Evolutionary conservation across 495 filamentous ascomycete genomes (phyloP), one percentile per base, ranked within the genome.

Genomic region (Penicillium subrubescens): DNA sequence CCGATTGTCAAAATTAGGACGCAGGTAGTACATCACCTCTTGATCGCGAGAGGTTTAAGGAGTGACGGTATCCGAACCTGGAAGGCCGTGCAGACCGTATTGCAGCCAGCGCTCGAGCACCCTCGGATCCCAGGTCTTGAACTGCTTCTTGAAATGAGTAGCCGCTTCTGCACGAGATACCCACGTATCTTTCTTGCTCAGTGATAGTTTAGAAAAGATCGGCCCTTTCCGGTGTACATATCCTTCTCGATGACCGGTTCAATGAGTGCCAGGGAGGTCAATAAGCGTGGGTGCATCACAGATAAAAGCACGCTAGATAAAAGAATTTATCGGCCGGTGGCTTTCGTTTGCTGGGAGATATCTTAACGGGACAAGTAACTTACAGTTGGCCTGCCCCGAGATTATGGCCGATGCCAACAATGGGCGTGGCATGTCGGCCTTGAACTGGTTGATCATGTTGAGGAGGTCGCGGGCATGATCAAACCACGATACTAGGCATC

Each of bases 1-100:
- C 35, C 64, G 50, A 27, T 29, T 31, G 5, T 23, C 37, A 31
- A 60, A 77, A n/a, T 75, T 77, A 15, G 79, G 72, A 31, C 82
- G 64, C 15, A 77, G 23, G 60, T 81, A 84, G n/a, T 76, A 77
- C 27, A 82, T 76, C 21, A 80, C 77, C 62, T 85, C 82, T 60
- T 85, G 81, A 61, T 79, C 71, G 60, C 83, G 84, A 0, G 77
- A 74, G 35, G 79, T 84, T 8, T 77, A 43, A 53, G 15, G 41
- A 8, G 83, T 82, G 37, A 41, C 37, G 15, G 37, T 14, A 41
- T 41, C 37, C 14, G 37, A 41, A 5, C 15, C 15, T 8, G 84
- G 83, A 1, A 65, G 55, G 3, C 7, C 33, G 29, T 53, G 63
- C 19, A 61, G 59, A 8, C 58, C 57, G 35, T 57, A 56, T 34